These are phyloP conservation scores for Amphicarpaea edgeworthii DNA, from an alignment of 306 rosid species.

Conservation along the genomic window DNA sequence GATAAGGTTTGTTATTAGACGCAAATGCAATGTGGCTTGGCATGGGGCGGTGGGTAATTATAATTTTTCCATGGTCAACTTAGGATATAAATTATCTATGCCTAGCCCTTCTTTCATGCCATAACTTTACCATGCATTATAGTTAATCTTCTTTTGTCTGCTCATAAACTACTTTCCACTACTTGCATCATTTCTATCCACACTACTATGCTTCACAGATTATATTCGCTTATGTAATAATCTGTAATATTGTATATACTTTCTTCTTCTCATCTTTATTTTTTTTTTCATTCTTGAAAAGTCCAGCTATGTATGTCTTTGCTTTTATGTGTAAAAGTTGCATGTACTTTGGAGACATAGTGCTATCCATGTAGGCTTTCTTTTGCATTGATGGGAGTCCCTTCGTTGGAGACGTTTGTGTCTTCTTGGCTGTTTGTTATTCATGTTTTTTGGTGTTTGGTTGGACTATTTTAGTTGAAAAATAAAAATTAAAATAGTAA, in stretches of 20 bases:
- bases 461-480: background rate
- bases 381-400: conserved; percentile 48
- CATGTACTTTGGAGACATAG: conserved; percentile 45
- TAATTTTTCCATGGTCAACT: conserved; percentile 60
- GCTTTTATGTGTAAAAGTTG: conserved; percentile 35
- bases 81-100: conserved; percentile 57
- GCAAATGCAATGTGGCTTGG: conserved; percentile 35
- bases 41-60: conserved; percentile 41
- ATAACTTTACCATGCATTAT: conserved; percentile 58
- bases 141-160: conserved; percentile 51
- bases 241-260: conserved; percentile 28
- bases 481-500: background rate
- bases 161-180: conserved; percentile 49
- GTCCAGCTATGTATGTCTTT: conserved; percentile 38
- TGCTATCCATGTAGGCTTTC: conserved; percentile 52
- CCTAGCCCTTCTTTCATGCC: conserved; percentile 56
- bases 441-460: background rate
- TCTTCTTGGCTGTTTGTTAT: conserved; percentile 1
- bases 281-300: conserved; percentile 42
- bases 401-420: background rate
- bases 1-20: conserved; percentile 37
- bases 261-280: conserved; percentile 43
- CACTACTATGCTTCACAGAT: conserved; percentile 41
- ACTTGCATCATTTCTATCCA: conserved; percentile 56
- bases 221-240: too few relatives aligned